These are phyloP conservation scores for Geranium incanum DNA, from an alignment of 441 rosid genomes.

Conservation along the genomic window DNA sequence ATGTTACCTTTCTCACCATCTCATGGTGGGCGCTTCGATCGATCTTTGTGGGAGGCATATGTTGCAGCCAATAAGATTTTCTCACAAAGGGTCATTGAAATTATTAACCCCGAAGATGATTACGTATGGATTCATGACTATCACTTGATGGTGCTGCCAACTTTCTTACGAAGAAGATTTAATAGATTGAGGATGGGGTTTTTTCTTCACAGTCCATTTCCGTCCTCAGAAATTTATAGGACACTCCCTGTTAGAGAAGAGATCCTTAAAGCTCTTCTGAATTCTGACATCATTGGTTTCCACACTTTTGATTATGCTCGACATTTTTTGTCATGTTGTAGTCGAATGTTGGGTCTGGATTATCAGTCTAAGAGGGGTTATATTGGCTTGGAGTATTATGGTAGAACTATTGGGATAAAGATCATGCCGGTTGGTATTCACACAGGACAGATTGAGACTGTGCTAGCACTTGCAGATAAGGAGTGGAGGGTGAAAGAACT, in stretches of 20 bases:
- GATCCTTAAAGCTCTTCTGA: conserved; percentile 41
- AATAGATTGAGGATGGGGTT: conserved; percentile 46
- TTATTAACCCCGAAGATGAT: conserved; percentile 23
- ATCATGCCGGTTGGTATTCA: conserved; percentile 50
- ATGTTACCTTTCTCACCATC: conserved; percentile 46
- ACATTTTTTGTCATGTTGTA: conserved; percentile 49
- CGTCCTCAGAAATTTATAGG: conserved; percentile 20
- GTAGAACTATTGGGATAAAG: conserved; percentile 41
- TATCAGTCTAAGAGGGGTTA: conserved; percentile 44
- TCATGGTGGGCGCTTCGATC: conserved; percentile 42
- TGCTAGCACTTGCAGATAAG: conserved; percentile 37
- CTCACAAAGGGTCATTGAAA: conserved; percentile 40
- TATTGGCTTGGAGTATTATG: conserved; percentile 37
- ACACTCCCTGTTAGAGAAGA: conserved; percentile 47
- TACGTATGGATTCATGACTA: conserved; percentile 50
- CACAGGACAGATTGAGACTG: conserved; percentile 40
- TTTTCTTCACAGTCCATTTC: conserved; percentile 13
- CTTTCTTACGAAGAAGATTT: conserved; percentile 42
- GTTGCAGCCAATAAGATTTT: conserved; percentile 43
- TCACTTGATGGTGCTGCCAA: conserved; percentile 50
- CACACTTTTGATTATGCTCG: conserved; percentile 36
- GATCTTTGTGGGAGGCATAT: conserved; percentile 50
- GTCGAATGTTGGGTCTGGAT: conserved; percentile 49
- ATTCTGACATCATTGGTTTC: conserved; percentile 44
- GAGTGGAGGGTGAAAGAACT: conserved; percentile 34